These are phyloP conservation scores for Elsinoe arachidis DNA, from an alignment of 2,329 filamentous ascomycete genomes.

Conservation along the genomic window DNA sequence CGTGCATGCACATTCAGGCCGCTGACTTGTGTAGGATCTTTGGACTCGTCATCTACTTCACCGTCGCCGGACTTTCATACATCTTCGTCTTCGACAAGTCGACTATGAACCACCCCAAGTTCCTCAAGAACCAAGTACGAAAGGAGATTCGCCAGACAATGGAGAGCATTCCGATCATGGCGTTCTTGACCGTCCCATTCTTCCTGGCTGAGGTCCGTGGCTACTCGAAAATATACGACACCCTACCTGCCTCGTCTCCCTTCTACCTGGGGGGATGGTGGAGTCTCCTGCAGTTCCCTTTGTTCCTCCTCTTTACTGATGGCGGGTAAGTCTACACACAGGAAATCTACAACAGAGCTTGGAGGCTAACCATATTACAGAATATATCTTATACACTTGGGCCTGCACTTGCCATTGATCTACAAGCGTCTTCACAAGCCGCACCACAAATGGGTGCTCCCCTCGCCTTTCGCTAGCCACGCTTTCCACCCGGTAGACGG, in stretches of 20 bases:
- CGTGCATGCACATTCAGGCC: background rate
- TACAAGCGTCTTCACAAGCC: slow-evolving; percentile 94
- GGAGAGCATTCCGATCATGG: slow-evolving; percentile 70
- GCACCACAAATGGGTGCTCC: slow-evolving; percentile 99
- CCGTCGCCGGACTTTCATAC: slow-evolving; percentile 76
- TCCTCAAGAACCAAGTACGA: slow-evolving; percentile 83
- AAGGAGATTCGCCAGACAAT: slow-evolving; percentile 79
- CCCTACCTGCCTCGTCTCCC: slow-evolving; percentile 37
- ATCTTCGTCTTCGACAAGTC: slow-evolving; percentile 84
- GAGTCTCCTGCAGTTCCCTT: slow-evolving; percentile 72
- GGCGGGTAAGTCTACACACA: too few relatives aligned
- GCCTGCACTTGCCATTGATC: slow-evolving; percentile 66
- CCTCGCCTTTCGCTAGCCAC: slow-evolving; percentile 82
- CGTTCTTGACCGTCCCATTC: slow-evolving; percentile 68
- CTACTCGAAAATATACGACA: slow-evolving; percentile 79
- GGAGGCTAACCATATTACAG: slow-evolving; percentile 39
- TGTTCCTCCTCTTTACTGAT: slow-evolving; percentile 85
- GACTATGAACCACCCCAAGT: slow-evolving; percentile 83
- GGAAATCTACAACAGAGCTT: too few relatives aligned
- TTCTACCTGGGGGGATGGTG: slow-evolving; percentile 73
- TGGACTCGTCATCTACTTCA: slow-evolving; percentile 73
- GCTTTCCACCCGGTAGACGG: slow-evolving; percentile 94
- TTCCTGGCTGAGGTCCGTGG: slow-evolving; percentile 79
- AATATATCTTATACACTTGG: slow-evolving; percentile 89
- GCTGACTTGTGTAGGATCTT: slow-evolving; percentile 57